Base-by-base conservation (phyloP, 2,329 filamentous ascomycete species). In the Emmonsia crescens region DNA sequence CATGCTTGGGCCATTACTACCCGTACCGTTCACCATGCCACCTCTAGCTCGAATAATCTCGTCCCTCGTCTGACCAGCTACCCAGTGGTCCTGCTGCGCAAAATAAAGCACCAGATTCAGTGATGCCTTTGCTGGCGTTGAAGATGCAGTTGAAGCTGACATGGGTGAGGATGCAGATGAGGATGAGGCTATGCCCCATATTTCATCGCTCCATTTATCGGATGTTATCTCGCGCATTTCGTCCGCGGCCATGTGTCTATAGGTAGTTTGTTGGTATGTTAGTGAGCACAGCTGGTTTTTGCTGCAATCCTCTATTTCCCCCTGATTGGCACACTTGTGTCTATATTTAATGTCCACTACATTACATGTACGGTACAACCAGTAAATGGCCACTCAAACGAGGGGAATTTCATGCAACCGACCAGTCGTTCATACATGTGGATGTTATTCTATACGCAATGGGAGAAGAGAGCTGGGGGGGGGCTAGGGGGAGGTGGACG, bases 41-140 rank as follows among this genome's bases (percentile, higher is more conserved):
- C 77, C 78, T 49, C 79, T 71, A 12, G 74, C 66, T 46, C 70
- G 71, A 55, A 86, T 80, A 44, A 86, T 73, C 48, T 79, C 77
- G 66, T 85, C 80, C 42, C 83, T 74, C 36, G 83, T 85, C 66
- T 76, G 73, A 64, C 83, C 77, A 1, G 83, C 82, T 31, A 86
- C 81, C 84, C 84, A 86, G 67, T 85, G 82, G 68, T 87, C 84
- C 56, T 80, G 73, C 42, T 79, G 73, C 0, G 81, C 83, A 70
- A 85, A 87, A 65, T 84, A 80, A 67, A 87, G 84, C 59, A 79
- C 78, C 49, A 86, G 64, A 58, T 77, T 78, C 2, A 79, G 73
- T 1, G 77, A 70, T 8, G 75, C 68, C 54, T 75, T 68, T 1
- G 65, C 58, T 0, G 63, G 66, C 29, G 61, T 60, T 31, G 60